Conservation (phyloP, 2,329 filamentous ascomycete genomes). For the Diaporthe caulivora region DNA sequence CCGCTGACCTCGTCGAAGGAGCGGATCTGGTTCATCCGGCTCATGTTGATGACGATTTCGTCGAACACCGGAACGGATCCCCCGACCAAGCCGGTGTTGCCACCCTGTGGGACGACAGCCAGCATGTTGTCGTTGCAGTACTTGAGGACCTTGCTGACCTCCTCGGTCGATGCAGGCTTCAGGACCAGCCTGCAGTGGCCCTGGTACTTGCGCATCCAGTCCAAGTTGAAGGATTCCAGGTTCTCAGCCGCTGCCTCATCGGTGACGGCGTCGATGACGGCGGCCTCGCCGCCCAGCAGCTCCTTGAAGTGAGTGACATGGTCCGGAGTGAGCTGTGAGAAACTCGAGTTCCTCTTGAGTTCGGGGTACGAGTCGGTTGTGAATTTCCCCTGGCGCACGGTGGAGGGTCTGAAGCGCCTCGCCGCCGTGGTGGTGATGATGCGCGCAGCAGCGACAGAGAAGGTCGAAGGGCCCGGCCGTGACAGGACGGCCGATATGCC, state of each 20-base stretch:
- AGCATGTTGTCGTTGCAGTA: slow-evolving; percentile 96
- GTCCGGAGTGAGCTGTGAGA: slow-evolving; percentile 78
- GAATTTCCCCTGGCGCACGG: slow-evolving; percentile 64
- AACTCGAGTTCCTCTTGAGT: slow-evolving; percentile 83
- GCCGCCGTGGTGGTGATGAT: slow-evolving; percentile 45
- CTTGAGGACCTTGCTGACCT: slow-evolving; percentile 90
- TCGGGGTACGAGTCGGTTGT: slow-evolving; percentile 90
- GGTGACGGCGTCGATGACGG: slow-evolving; percentile 86
- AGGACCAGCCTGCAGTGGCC: slow-evolving; percentile 90
- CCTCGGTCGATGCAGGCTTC: slow-evolving; percentile 84
- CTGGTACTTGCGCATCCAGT: slow-evolving; percentile 99
- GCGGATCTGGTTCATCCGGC: slow-evolving; percentile 90
- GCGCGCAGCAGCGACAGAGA: slow-evolving; percentile 34
- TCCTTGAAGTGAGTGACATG: slow-evolving; percentile 87
- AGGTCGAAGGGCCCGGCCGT: slow-evolving; percentile 28
- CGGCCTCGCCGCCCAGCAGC: slow-evolving; percentile 82
- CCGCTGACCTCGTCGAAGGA: slow-evolving; percentile 95
- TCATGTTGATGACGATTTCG: slow-evolving; percentile 93
- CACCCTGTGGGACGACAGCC: slow-evolving; percentile 95
- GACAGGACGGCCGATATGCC: slow-evolving; percentile 21
- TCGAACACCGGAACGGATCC: slow-evolving; percentile 98
- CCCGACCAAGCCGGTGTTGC: slow-evolving; percentile 95
- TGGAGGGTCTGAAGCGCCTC: slow-evolving; percentile 46
- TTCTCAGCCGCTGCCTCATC: slow-evolving; percentile 78
- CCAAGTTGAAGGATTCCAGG: slow-evolving; percentile 91